Evolutionary conservation across 495 filamentous ascomycete genomes (phyloP).

Genomic region (Acidiella bohemica): DNA sequence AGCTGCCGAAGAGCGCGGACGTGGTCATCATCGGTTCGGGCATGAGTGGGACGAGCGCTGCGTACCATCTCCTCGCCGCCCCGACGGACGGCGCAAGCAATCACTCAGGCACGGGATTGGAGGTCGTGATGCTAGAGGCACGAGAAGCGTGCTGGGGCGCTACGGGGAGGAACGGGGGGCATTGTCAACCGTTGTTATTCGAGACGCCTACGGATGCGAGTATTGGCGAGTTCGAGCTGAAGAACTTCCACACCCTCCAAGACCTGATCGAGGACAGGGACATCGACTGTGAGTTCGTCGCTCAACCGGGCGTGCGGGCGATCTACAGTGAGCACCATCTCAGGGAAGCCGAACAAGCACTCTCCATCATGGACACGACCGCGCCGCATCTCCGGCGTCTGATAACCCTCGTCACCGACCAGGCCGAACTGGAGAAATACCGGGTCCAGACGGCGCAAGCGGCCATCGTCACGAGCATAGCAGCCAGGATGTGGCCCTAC

Average conservation of each 20-base stretch:
- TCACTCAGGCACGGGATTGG: constrained; percentile 18
- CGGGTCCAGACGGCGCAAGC: constrained; percentile 34
- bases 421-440: constrained; percentile 24
- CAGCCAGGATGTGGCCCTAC: constrained; percentile 60
- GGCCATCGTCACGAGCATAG: constrained; percentile 31
- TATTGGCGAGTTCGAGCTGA: constrained; percentile 50
- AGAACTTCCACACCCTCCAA: constrained; percentile 41
- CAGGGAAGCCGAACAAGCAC: constrained; percentile 29
- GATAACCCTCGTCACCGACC: constrained; percentile 24
- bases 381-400: constrained; percentile 39
- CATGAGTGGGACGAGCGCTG: constrained; percentile 55
- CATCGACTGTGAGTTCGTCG: constrained; percentile 50
- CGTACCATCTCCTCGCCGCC: constrained; percentile 42
- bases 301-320: constrained; percentile 38
- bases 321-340: constrained; percentile 40
- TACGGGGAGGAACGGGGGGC: constrained; percentile 67
- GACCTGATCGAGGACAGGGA: constrained; percentile 36
- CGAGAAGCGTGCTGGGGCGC: constrained; percentile 68
- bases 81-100: constrained; percentile 22
- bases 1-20: constrained; percentile 45
- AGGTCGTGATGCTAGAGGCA: constrained; percentile 63
- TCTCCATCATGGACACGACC: constrained; percentile 31
- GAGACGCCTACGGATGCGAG: constrained; percentile 27
- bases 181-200: constrained; percentile 55
- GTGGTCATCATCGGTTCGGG: constrained; percentile 62